Conservation (phyloP, 768 basidiomycete genomes). For the Heimioporus sp. region DNA sequence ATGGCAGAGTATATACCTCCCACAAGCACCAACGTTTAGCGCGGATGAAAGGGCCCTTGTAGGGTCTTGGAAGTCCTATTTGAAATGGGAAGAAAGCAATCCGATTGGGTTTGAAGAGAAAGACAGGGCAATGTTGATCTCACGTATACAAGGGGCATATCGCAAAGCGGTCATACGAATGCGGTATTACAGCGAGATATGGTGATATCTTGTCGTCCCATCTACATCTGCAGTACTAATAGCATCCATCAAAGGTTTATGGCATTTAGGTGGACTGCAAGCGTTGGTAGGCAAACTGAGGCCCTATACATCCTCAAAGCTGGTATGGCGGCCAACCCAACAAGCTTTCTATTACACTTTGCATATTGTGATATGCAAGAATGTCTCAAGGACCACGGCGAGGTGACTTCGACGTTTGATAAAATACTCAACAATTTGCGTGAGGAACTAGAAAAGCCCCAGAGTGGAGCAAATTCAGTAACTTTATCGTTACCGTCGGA, state of each 20-base stretch:
- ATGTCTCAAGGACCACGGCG: conserved; percentile 57
- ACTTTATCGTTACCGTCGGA: conserved; percentile 40
- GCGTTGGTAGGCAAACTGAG: conserved; percentile 76
- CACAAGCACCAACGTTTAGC: conserved; percentile 70
- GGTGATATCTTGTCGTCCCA: conserved; percentile 45
- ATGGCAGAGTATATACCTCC: conserved; percentile 53
- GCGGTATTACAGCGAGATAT: conserved; percentile 94
- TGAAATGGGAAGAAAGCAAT: conserved; percentile 95
- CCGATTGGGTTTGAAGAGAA: conserved; percentile 90
- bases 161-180: conserved; percentile 87
- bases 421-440: conserved; percentile 68
- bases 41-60: conserved; percentile 69
- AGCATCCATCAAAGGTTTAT: conserved; percentile 67
- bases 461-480: conserved; percentile 40
- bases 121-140: conserved; percentile 63
- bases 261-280: conserved; percentile 78
- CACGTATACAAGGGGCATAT: conserved; percentile 78
- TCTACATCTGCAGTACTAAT: conserved; percentile 7
- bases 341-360: conserved; percentile 89
- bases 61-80: conserved; percentile 86
- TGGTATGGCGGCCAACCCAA: conserved; percentile 85
- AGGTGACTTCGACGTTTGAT: conserved; percentile 71
- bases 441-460: conserved; percentile 58
- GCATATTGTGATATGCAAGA: conserved; percentile 79
- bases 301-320: conserved; percentile 73